Evolutionary conservation across 75 land plant genomes (phyloP).

Genomic region (Selaginella moellendorffii): DNA sequence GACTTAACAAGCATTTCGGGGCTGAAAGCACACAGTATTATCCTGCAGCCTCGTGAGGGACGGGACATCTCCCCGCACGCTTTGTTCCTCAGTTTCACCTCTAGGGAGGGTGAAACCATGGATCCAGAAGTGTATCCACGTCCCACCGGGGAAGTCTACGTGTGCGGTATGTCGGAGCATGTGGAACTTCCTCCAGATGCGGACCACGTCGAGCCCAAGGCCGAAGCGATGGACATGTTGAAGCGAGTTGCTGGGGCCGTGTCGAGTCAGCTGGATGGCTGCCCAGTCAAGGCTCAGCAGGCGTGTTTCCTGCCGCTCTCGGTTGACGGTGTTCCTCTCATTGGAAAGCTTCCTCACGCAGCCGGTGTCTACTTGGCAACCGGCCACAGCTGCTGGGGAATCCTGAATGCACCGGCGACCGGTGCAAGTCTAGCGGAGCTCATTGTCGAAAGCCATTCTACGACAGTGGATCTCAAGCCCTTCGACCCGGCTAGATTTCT

Average conservation of each 20-base stretch:
- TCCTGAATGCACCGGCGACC: slow-evolving; percentile 83
- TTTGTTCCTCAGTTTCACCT: slow-evolving; percentile 51
- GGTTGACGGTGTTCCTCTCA: slow-evolving; percentile 53
- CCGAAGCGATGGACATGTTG: slow-evolving; percentile 46
- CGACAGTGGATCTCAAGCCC: slow-evolving; percentile 42
- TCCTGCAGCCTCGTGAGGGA: slow-evolving; percentile 41
- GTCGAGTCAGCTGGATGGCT: slow-evolving; percentile 51
- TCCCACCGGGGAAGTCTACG: slow-evolving; percentile 81
- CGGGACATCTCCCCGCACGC: slow-evolving; percentile 63
- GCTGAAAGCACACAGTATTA: slow-evolving; percentile 84
- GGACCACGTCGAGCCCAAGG: slow-evolving; percentile 30
- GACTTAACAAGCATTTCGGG: slow-evolving; percentile 45
- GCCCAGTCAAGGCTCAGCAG: slow-evolving; percentile 52
- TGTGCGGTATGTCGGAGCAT: slow-evolving; percentile 77
- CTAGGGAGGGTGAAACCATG: slow-evolving; percentile 40
- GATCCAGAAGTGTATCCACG: slow-evolving; percentile 87
- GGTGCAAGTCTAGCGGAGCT: slow-evolving; percentile 80
- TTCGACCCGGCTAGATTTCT: slow-evolving; percentile 67
- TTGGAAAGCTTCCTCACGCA: slow-evolving; percentile 59
- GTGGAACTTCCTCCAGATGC: slow-evolving; percentile 60
- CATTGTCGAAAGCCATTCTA: slow-evolving; percentile 49
- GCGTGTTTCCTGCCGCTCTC: slow-evolving; percentile 85
- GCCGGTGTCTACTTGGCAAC: slow-evolving; percentile 68
- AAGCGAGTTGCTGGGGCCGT: slow-evolving; percentile 47
- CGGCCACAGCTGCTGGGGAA: slow-evolving; percentile 96